A percentile compares a stretch with the other conserved stretches of the same genome.
Conservation (phyloP, 2,329 filamentous ascomycete species). For the Mollisia scopiformis region DNA sequence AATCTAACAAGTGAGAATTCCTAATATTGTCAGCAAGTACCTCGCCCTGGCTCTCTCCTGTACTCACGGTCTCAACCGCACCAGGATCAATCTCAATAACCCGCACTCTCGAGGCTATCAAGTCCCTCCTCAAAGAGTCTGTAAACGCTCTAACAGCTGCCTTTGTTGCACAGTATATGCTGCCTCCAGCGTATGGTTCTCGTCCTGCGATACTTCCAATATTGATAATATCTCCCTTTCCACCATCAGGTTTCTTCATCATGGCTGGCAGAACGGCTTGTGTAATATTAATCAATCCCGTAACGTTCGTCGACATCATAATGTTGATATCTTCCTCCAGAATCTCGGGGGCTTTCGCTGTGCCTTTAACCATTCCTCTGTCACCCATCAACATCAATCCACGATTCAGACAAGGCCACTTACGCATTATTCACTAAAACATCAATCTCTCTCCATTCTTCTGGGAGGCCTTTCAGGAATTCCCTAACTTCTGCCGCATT, state of each 20-base stretch:
- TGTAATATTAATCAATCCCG: constrained; percentile 94
- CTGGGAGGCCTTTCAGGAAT: constrained; percentile 75
- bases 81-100: constrained; percentile 90
- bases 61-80: constrained; percentile 78
- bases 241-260: constrained; percentile 69
- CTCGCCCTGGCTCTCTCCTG: neutral
- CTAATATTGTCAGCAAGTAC: constrained; percentile 38
- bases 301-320: constrained; percentile 95
- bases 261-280: constrained; percentile 87
- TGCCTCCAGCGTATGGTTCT: constrained; percentile 81
- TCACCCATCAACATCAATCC: neutral
- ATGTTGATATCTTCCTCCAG: constrained; percentile 76
- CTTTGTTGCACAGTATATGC: constrained; percentile 93
- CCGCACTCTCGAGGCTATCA: constrained; percentile 78
- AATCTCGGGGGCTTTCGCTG: constrained; percentile 85
- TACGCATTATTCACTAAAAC: constrained; percentile 96
- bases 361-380: constrained; percentile 79
- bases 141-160: constrained; percentile 86
- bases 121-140: constrained; percentile 79
- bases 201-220: constrained; percentile 90
- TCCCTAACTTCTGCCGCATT: constrained; percentile 71
- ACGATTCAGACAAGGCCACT: constrained; percentile 40
- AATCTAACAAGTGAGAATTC: constrained; percentile 91
- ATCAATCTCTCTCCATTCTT: constrained; percentile 83
- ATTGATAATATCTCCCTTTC: constrained; percentile 92